phyloP scores from a whole-genome alignment of 148 eudicot species.

The Rhododendron simsii region DNA sequence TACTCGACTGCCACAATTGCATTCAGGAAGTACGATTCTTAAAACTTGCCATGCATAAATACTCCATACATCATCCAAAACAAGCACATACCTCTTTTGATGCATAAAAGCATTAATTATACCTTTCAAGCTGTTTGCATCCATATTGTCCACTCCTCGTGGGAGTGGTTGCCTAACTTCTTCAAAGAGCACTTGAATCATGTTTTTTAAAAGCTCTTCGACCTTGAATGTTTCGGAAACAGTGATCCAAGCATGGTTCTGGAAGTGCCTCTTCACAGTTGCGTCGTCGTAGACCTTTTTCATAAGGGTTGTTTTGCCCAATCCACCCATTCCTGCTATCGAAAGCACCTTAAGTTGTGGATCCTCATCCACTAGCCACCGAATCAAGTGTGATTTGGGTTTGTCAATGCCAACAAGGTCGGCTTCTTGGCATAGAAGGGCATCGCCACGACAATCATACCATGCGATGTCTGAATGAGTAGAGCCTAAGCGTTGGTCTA shows the following conservation, averaged over 20 bases:
- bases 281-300: neutral
- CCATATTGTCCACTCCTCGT: too few species aligned
- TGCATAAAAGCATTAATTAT: too few species aligned
- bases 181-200: neutral
- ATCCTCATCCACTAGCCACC: constrained; percentile 1
- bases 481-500: neutral
- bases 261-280: neutral
- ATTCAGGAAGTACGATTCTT: too few species aligned
- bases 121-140: too few species aligned
- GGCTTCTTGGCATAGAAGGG: constrained; percentile 11
- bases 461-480: neutral
- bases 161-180: constrained; percentile 9
- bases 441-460: constrained; percentile 14
- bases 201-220: neutral
- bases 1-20: too few species aligned
- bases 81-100: too few species aligned
- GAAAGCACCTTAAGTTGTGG: constrained; percentile 11
- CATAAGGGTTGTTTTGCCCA: neutral
- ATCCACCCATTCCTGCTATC: neutral
- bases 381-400: neutral
- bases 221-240: too few species aligned
- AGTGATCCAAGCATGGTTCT: neutral
- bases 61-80: too few species aligned
- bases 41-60: too few species aligned
- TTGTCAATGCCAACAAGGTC: neutral